phyloP scores from a whole-genome alignment of 2,329 filamentous ascomycete species.

The Neonectria faginata region DNA sequence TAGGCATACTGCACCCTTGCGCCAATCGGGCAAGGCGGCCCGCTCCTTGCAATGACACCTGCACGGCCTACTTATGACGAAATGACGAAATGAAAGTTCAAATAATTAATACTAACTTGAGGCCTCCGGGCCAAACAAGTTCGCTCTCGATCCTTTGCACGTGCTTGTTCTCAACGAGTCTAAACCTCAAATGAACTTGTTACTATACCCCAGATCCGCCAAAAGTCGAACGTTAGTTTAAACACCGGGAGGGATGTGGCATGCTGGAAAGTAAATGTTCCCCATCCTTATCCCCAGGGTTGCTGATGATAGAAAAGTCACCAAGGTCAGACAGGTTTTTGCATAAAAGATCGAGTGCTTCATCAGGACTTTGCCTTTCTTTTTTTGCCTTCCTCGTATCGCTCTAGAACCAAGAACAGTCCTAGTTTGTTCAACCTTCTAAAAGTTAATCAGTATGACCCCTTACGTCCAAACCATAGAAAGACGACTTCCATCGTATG shows the following conservation, averaged over 20 bases:
- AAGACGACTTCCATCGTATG: neutral
- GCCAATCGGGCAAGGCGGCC: too few relatives aligned
- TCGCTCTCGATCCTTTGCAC: too few relatives aligned
- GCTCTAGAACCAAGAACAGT: neutral
- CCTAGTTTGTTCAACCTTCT: neutral
- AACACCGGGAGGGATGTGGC: too few relatives aligned
- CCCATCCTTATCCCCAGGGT: neutral
- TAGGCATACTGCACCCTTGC: neutral
- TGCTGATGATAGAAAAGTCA: neutral
- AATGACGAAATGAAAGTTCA: too few relatives aligned
- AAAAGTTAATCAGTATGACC: too few relatives aligned
- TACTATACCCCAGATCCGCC: neutral
- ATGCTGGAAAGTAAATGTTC: neutral
- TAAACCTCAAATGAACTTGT: neutral
- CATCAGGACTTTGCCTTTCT: neutral
- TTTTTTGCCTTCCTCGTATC: neutral
- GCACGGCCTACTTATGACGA: too few relatives aligned
- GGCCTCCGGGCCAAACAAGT: too few relatives aligned
- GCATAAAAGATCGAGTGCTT: too few relatives aligned
- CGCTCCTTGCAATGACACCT: too few relatives aligned
- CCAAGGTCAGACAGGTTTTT: neutral
- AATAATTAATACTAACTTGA: too few relatives aligned
- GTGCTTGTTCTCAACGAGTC: too few relatives aligned
- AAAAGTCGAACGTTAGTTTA: neutral
- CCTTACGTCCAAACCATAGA: neutral